A percentile compares a stretch with the other conserved stretches of the same genome.
These are phyloP conservation scores for Periconia digitata DNA, from an alignment of 2,329 filamentous ascomycete species.

Conservation along the genomic window DNA sequence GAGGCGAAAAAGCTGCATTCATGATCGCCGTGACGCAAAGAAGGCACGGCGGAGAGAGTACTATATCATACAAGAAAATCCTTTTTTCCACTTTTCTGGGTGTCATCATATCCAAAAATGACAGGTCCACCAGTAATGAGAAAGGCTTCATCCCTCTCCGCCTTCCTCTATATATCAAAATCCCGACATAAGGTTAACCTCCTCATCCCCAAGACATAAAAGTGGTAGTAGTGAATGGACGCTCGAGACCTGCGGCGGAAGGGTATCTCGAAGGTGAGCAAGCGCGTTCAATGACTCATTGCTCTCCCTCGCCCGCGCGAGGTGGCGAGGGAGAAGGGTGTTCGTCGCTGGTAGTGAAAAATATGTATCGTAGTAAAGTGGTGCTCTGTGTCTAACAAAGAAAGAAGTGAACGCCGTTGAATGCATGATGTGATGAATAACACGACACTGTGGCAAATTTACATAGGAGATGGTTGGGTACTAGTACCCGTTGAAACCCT, in stretches of 20 bases:
- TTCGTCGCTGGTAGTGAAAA: neutral
- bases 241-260: constrained; percentile 36
- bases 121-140: too few relatives aligned
- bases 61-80: neutral
- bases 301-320: constrained; percentile 1
- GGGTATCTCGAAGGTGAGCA: constrained; percentile 37
- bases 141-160: neutral
- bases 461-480: constrained; percentile 10
- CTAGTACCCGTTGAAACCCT: constrained; percentile 20
- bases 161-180: neutral
- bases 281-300: constrained; percentile 13
- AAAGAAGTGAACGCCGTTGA: constrained; percentile 19
- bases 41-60: neutral
- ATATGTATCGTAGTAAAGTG: neutral
- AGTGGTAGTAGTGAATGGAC: constrained; percentile 29
- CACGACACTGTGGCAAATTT: constrained; percentile 1
- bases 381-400: constrained; percentile 19
- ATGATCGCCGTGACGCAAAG: too few relatives aligned
- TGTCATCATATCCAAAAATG: neutral
- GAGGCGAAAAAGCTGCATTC: too few relatives aligned
- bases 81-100: neutral
- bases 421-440: constrained; percentile 11
- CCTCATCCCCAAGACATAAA: neutral
- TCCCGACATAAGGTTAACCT: neutral
- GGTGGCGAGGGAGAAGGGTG: neutral